Conservation (phyloP, 495 filamentous ascomycete species). For the Filosporella fistucella region DNA sequence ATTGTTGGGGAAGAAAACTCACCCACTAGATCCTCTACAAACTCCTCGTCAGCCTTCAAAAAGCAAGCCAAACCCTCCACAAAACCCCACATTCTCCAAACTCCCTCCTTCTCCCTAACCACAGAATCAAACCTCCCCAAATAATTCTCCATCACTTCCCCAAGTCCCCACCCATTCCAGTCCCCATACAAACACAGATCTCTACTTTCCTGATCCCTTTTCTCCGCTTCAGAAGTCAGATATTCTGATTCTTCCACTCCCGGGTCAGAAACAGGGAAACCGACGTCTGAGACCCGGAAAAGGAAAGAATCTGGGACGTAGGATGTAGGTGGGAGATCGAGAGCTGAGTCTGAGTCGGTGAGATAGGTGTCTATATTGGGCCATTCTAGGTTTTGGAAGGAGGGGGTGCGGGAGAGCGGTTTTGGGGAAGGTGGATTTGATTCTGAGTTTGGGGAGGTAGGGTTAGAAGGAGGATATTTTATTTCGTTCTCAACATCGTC, state of each 20-base stretch:
- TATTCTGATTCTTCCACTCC: not conserved
- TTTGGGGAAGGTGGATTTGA: too few relatives aligned
- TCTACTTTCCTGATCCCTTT: slow-evolving; percentile 35
- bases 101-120: slow-evolving; percentile 25
- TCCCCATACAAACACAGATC: slow-evolving; percentile 37
- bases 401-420: too few relatives aligned
- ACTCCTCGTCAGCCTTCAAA: slow-evolving; percentile 10
- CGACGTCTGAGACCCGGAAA: slow-evolving; percentile 7
- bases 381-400: too few relatives aligned
- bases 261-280: not conserved
- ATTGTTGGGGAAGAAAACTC: slow-evolving; percentile 1
- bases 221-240: slow-evolving; percentile 3
- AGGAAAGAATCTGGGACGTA: too few relatives aligned
- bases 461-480: too few relatives aligned
- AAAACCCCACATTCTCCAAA: slow-evolving; percentile 28
- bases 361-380: too few relatives aligned
- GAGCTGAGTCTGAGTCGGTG: too few relatives aligned
- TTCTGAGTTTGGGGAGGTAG: too few relatives aligned
- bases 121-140: slow-evolving; percentile 32
- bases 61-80: slow-evolving; percentile 26
- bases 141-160: slow-evolving; percentile 36
- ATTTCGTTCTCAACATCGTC: too few relatives aligned
- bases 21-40: too few relatives aligned
- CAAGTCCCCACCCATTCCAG: slow-evolving; percentile 29
- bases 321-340: too few relatives aligned